A percentile compares a stretch with the other conserved stretches of the same genome.
Evolutionary conservation across 768 basidiomycete species (phyloP).

Genomic region (Paxillus involutus): DNA sequence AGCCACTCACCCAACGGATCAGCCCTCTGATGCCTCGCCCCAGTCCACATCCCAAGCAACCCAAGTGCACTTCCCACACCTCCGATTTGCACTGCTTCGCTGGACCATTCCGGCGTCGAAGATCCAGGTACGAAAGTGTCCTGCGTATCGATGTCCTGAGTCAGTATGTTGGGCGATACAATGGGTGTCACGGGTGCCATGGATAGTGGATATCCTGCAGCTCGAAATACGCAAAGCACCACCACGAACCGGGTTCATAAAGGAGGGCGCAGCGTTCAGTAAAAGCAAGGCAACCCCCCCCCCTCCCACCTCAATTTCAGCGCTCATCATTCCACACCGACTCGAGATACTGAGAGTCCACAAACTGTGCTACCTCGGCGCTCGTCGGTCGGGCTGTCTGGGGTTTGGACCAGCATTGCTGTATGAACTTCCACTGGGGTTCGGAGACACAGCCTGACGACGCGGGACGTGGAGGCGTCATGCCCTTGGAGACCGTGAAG

Average conservation of each 20-base stretch:
- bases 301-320: no score
- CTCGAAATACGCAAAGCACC: no score
- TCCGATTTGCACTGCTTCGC: conserved; percentile 59
- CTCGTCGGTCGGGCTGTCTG: background rate
- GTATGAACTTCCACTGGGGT: background rate
- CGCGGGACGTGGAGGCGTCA: background rate
- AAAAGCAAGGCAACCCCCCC: no score
- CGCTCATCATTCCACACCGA: no score
- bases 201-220: no score
- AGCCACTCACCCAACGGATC: conserved; percentile 42
- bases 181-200: no score
- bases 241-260: no score
- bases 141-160: conserved; percentile 25
- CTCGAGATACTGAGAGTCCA: background rate
- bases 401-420: background rate
- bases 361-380: background rate
- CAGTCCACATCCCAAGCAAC: conserved; percentile 57
- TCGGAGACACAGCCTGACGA: background rate
- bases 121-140: conserved; percentile 33
- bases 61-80: conserved; percentile 53
- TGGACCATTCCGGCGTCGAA: conserved; percentile 45
- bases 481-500: background rate
- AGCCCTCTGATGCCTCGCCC: conserved; percentile 42
- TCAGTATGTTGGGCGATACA: conserved; percentile 1
- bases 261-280: no score